phyloP scores from a whole-genome alignment of 1,139 yeast species.

The Petasospora rhodanensis region DNA sequence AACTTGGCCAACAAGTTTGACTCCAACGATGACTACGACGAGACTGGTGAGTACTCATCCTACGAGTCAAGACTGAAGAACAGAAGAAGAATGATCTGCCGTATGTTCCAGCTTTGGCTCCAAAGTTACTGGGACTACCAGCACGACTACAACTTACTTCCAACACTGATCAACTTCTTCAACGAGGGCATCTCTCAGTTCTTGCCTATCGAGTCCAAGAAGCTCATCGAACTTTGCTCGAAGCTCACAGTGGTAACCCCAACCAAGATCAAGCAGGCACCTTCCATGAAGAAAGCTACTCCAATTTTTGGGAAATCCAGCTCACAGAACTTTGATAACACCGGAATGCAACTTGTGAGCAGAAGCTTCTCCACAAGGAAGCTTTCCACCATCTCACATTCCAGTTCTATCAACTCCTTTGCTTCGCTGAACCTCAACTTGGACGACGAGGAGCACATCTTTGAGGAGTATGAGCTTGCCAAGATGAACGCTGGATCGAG shows the following conservation, averaged over 20 bases:
- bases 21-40: conserved; percentile 29
- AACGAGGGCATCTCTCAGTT: conserved; percentile 60
- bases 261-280: conserved; percentile 24
- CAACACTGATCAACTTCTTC: conserved; percentile 70
- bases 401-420: conserved; percentile 27
- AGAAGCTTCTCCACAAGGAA: conserved; percentile 32
- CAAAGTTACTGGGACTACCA: conserved; percentile 81
- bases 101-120: conserved; percentile 75
- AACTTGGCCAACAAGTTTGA: conserved; percentile 41
- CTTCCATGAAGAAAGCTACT: conserved; percentile 3
- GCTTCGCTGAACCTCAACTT: conserved; percentile 26
- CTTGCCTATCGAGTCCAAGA: conserved; percentile 62
- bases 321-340: conserved; percentile 20
- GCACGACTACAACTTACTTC: conserved; percentile 54
- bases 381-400: conserved; percentile 28
- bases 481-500: conserved; percentile 28
- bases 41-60: conserved; percentile 38
- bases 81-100: conserved; percentile 63
- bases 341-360: conserved; percentile 38
- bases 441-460: conserved; percentile 33
- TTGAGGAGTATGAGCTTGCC: conserved; percentile 35
- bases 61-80: conserved; percentile 45
- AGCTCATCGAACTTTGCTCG: conserved; percentile 58
- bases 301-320: conserved; percentile 6
- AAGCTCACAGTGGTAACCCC: conserved; percentile 34